Evolutionary conservation across 2,329 filamentous ascomycete species (phyloP), one percentile per base, ranked within the genome.

Genomic region (Alternaria sp.): DNA sequence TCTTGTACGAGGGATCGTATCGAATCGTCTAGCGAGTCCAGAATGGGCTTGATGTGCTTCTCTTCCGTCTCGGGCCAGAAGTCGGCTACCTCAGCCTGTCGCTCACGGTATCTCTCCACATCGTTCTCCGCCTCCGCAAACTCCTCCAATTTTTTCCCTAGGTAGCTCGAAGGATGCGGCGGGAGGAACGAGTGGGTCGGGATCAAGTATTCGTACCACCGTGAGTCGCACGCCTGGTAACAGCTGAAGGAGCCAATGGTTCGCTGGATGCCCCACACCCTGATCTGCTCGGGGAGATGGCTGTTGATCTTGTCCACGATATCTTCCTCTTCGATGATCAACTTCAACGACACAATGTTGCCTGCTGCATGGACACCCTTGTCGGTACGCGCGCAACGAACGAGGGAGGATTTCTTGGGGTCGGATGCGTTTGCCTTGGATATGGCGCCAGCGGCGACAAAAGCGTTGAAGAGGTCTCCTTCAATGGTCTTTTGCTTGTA

Each of bases 281-380:
- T 89, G 68, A 99, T 99, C 82, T 99, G 96, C 5, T 90, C 87
- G 3, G 91, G 91, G 44, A 99, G 85, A 59, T 92, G 84, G 36
- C 89, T 87, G 81, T 99, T 99, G 86, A 99, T 97, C 82, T 93
- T 97, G 60, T 93, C 84, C 23, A 98, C 90, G 52, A 97, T 88
- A 66, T 97, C 89, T 11, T 89, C 86, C 62, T 98, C 95, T 80
- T 98, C 95, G 51, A 97, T 90, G 73, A 99, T 98, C 71, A 99
- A 85, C 83, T 99, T 99, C 73, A 98, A 81, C 30, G 93, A 97
- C 66, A 98, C 93, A 74, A 98, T 90, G 76, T 98, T 98, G 56
- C 95, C 96, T 1, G 95, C 95, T 1, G 95, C 95, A 79, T 98
- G 95, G 2, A 98, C 95, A 58, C 96, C 96, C 84, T 98, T 99